Evolutionary conservation across 2,329 filamentous ascomycete species (phyloP).

Genomic region (Ceratocystis eucalypticola): DNA sequence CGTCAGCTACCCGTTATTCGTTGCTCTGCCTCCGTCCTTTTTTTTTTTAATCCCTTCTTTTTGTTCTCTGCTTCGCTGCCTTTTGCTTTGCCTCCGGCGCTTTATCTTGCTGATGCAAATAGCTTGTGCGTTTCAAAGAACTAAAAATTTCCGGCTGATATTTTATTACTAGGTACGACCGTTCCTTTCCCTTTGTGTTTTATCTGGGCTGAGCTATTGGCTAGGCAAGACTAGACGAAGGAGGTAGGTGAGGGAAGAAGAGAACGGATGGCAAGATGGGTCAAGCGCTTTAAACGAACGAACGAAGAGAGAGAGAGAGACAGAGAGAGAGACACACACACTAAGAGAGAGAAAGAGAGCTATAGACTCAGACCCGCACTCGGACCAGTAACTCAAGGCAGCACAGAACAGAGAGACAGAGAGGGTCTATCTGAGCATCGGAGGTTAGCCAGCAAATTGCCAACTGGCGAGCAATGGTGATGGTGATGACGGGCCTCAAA

Average conservation of each 20-base stretch:
- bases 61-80: background rate
- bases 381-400: too few relatives aligned
- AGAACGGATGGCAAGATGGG: too few relatives aligned
- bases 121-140: background rate
- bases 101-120: background rate
- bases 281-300: too few relatives aligned
- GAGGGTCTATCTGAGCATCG: too few relatives aligned
- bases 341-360: background rate
- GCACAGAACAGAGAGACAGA: too few relatives aligned
- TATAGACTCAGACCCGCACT: background rate
- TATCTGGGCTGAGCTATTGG: background rate
- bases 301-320: too few relatives aligned
- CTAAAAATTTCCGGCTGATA: too few relatives aligned
- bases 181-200: background rate
- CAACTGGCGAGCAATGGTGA: background rate
- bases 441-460: too few relatives aligned
- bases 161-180: too few relatives aligned
- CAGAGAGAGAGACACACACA: too few relatives aligned
- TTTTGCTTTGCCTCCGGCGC: background rate
- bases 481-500: background rate
- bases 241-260: background rate
- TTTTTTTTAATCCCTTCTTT: background rate
- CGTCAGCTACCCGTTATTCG: too few relatives aligned
- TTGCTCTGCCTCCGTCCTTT: background rate
- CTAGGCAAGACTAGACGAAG: background rate